Percentiles rank a stretch among this genome's conserved stretches.
These are phyloP conservation scores for Leccinum barrowsii DNA, from an alignment of 768 basidiomycete genomes.

Conservation along the genomic window DNA sequence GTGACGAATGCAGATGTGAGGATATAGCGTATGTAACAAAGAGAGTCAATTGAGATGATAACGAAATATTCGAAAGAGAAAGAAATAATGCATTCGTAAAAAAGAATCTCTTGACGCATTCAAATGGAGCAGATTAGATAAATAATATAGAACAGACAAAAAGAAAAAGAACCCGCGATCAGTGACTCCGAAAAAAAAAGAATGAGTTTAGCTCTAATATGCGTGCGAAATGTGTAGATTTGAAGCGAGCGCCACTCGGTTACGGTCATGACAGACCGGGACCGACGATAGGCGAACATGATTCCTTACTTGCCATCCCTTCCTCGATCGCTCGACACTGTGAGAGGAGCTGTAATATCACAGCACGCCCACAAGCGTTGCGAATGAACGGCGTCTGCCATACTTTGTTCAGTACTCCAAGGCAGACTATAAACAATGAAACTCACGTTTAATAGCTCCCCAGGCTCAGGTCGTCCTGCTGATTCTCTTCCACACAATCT, in stretches of 20 bases:
- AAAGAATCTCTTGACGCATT: no score
- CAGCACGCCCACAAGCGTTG: conserved; percentile 63
- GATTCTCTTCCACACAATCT: conserved; percentile 61
- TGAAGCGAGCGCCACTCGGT: no score
- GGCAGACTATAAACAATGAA: background rate
- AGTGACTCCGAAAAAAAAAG: no score
- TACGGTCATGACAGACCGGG: background rate
- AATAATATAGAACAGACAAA: no score
- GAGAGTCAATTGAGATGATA: no score
- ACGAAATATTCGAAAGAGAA: no score
- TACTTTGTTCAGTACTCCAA: conserved; percentile 4
- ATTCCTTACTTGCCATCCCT: conserved; percentile 18
- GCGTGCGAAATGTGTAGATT: no score
- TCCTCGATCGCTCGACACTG: conserved; percentile 70
- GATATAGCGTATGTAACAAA: conserved; percentile 1
- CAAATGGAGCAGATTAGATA: no score
- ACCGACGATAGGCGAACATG: background rate
- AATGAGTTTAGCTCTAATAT: no score
- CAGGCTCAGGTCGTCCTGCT: conserved; percentile 50
- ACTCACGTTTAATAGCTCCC: conserved; percentile 57
- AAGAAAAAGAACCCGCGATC: no score
- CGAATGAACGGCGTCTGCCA: conserved; percentile 59
- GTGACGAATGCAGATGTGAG: background rate
- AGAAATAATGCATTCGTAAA: no score
- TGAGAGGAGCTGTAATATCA: conserved; percentile 62